A percentile compares a stretch with the other conserved stretches of the same genome.
These are phyloP conservation scores for Mrakia blollopis DNA, from an alignment of 768 basidiomycete genomes.

Conservation along the genomic window DNA sequence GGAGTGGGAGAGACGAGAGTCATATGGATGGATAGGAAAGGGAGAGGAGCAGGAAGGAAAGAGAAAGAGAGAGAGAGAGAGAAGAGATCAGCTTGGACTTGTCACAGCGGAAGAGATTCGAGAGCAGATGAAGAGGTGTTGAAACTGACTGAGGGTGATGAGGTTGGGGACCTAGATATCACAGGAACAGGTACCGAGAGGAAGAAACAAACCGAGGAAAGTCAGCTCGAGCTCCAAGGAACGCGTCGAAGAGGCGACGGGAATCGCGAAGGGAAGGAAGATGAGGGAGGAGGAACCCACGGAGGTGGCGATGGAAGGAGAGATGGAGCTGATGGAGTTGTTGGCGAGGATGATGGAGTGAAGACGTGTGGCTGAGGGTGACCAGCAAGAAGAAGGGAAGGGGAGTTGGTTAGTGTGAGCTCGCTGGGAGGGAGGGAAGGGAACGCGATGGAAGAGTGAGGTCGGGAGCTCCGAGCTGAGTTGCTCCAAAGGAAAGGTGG, in stretches of 20 bases:
- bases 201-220: constrained; percentile 30
- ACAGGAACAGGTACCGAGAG: constrained; percentile 28
- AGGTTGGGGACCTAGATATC: constrained; percentile 44
- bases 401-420: not conserved
- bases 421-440: not conserved
- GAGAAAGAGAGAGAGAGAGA: not conserved
- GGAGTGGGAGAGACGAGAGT: not conserved
- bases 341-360: constrained; percentile 31
- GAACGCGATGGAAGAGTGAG: not conserved
- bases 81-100: not conserved
- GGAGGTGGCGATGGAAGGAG: constrained; percentile 17
- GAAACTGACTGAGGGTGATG: constrained; percentile 42
- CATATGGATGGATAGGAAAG: not conserved
- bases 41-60: not conserved
- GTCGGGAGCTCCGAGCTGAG: not conserved
- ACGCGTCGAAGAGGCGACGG: not conserved
- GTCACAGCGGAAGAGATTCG: not conserved
- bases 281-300: not conserved
- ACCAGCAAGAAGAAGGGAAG: not conserved
- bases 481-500: too few relatives aligned
- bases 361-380: constrained; percentile 25
- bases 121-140: not conserved
- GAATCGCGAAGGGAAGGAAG: too few relatives aligned
- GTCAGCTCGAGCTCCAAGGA: not conserved
- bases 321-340: constrained; percentile 31